phyloP scores from a whole-genome alignment of 106 monocot species.

The Hemerocallis citrina region DNA sequence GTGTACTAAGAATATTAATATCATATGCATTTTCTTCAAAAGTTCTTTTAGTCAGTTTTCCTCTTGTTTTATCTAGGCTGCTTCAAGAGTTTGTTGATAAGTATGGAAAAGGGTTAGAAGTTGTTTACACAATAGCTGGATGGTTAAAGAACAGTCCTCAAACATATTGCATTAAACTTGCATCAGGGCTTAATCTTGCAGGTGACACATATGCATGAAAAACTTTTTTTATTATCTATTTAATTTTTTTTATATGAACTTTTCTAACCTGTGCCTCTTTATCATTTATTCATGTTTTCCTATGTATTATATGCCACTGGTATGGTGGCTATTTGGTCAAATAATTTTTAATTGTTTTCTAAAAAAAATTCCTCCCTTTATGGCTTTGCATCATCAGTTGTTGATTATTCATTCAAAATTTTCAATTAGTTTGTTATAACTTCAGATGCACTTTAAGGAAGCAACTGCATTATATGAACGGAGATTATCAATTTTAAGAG shows the following conservation, averaged over 20 bases:
- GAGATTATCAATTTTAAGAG: no score
- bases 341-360: no score
- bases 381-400: no score
- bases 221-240: background rate
- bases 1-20: background rate
- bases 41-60: background rate
- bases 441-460: no score
- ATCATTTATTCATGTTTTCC: no score
- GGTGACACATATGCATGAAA: slow-evolving; percentile 20
- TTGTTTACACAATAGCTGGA: slow-evolving; percentile 79
- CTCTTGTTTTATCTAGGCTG: slow-evolving; percentile 39
- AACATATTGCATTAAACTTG: slow-evolving; percentile 68
- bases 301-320: no score
- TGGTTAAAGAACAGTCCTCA: slow-evolving; percentile 69
- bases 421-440: no score
- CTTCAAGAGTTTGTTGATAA: slow-evolving; percentile 72
- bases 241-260: background rate
- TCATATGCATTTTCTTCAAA: background rate
- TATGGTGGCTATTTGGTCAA: no score
- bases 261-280: background rate
- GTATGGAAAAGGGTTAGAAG: slow-evolving; percentile 49
- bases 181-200: slow-evolving; percentile 52
- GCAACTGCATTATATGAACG: no score
- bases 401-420: no score
- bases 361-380: no score